Evolutionary conservation across 2,329 filamentous ascomycete genomes (phyloP), one percentile per base, ranked within the genome.

Genomic region (Alternaria viburni): DNA sequence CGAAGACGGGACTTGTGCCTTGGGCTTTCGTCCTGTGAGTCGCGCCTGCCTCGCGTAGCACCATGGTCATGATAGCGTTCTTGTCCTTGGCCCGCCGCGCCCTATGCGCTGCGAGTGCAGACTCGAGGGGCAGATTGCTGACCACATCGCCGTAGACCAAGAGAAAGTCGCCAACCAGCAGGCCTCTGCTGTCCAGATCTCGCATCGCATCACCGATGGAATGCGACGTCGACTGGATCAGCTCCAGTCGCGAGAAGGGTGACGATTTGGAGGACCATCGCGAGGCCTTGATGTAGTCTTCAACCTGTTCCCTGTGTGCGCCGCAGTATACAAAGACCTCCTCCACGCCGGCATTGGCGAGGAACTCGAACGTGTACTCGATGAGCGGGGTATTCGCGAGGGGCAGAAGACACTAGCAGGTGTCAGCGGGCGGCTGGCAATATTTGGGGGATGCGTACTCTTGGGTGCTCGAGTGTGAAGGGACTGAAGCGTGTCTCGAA

Each of bases 21-120:
- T 91, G 89, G 2, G 89, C 86, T 79, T 95, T 95, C 26, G 93
- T 93, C 57, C 92, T 86, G 81, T 97, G 93, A 51, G 85, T 85
- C 7, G 86, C 82, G 49, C 92, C 93, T 9, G 90, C 92, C 77
- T 94, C 91, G 49, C 93, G 88, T 62, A 98, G 83, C 12, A 99
- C 88, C 86, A 97, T 91, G 4, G 96, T 99, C 96, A 99, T 98
- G 81, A 97, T 97, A 41, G 95, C 93, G 77, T 97, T 95, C 74
- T 96, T 95, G 82, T 96, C 93, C 57, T 90, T 89, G 75, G 90
- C 88, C 63, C 93, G 89, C 62, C 96, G 90, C 59, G 90, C 90
- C 64, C 92, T 89, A 79, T 99, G 96, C 57, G 89, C 89, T 4
- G 89, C 88, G 55, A 99, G 83, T 9, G 92, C 91, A 51, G 85